Conservation (phyloP, 148 eudicot species). For the Suaeda aralocaspica region DNA sequence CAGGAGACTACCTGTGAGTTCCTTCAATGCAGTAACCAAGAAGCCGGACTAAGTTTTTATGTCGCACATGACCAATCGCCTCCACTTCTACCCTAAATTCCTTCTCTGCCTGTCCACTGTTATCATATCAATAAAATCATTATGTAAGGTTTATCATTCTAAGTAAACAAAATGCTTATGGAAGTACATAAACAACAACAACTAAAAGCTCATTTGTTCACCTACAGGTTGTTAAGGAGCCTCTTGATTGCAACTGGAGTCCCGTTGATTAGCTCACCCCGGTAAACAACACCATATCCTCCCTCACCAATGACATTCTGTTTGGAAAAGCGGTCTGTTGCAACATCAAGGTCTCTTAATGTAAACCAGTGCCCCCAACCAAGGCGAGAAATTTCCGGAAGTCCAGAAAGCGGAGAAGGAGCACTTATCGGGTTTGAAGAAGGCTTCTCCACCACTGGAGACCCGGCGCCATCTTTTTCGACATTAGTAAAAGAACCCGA, state of each 20-base stretch:
- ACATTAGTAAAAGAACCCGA: slow-evolving; percentile 45
- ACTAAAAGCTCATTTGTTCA: slow-evolving; percentile 10
- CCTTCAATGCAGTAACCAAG: slow-evolving; percentile 88
- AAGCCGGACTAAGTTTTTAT: slow-evolving; percentile 80
- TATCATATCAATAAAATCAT: not conserved
- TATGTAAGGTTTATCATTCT: not conserved
- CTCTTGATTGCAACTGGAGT: slow-evolving; percentile 72
- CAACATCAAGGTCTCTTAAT: slow-evolving; percentile 66
- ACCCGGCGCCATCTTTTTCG: slow-evolving; percentile 29
- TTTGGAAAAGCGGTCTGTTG: slow-evolving; percentile 64
- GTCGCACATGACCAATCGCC: slow-evolving; percentile 91
- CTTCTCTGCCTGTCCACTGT: slow-evolving; percentile 87
- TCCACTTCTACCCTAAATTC: slow-evolving; percentile 89
- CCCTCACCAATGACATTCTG: slow-evolving; percentile 79
- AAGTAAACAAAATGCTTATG: not conserved
- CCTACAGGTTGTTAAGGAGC: slow-evolving; percentile 77
- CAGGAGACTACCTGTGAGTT: slow-evolving; percentile 58
- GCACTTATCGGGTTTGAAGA: slow-evolving; percentile 32
- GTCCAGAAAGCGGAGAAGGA: slow-evolving; percentile 64
- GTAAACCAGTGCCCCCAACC: slow-evolving; percentile 97
- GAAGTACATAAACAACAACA: not conserved
- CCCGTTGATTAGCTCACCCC: slow-evolving; percentile 63
- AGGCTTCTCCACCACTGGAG: slow-evolving; percentile 40
- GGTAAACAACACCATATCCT: slow-evolving; percentile 83
- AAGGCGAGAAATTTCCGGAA: slow-evolving; percentile 75